Evolutionary conservation across 2,329 filamentous ascomycete species (phyloP), one percentile per base, ranked within the genome.

Genomic region (Aspergillus neoniger): DNA sequence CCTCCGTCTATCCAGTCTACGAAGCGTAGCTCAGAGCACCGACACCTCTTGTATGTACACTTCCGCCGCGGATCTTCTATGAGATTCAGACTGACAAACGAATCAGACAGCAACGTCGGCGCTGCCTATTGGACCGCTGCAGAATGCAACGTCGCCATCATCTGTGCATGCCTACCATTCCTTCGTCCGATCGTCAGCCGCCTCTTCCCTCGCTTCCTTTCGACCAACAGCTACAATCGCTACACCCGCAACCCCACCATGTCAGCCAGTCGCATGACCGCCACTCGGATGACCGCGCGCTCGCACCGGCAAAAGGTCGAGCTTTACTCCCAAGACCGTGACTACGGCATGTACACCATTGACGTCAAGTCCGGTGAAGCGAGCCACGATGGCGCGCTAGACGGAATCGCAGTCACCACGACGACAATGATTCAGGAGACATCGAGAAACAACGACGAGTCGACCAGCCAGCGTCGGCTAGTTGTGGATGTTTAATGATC

Each of bases 111-210:
- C 64, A 74, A 73, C 47, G 72, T 76, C 17, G 70, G 63, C 32
- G 76, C 79, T 36, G 77, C 80, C 67, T 79, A 79, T 62, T 79
- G 77, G 77, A 77, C 76, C 5, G 72, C 77, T 5, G 76, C 77
- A 41, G 77, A 79, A 64, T 73, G 74, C 66, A 79, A 79, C 59
- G 70, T 78, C 44, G 76, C 74, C 36, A 79, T 79, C 39, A 75
- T 79, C 44, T 78, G 76, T 59, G 72, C 76, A 41, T 79, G 74
- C 21, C 74, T 79, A 5, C 77, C 77, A 10, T 76, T 75, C 58
- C 69, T 79, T 32, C 74, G 76, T 4, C 74, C 75, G 3, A 62
- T 79, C 9, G 66, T 77, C 62, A 75, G 68, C 58, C 68, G 70
- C 30, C 73, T 80, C 62, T 75, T 78, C 64, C 79, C 79, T 38